A percentile compares a stretch with the other conserved stretches of the same genome.
These are phyloP conservation scores for Macrolepiota albuminosa DNA, from an alignment of 768 basidiomycete genomes.

Conservation along the genomic window DNA sequence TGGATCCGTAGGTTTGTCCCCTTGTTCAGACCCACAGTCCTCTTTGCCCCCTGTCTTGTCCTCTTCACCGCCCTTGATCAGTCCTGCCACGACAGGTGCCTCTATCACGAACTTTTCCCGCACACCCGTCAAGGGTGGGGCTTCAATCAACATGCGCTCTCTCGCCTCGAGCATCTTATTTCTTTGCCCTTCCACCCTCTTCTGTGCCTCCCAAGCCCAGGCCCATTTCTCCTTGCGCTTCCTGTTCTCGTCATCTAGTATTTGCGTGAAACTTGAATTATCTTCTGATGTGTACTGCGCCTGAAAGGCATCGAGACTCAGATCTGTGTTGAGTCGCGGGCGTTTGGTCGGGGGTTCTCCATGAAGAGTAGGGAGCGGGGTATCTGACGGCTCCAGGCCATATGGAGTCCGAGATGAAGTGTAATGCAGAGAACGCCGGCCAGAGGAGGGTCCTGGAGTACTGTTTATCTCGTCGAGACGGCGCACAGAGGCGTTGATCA, in stretches of 20 bases:
- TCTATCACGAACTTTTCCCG: conserved; percentile 65
- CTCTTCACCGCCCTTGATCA: conserved; percentile 39
- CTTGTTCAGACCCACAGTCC: conserved; percentile 10
- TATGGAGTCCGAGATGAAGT: conserved; percentile 68
- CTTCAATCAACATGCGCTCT: conserved; percentile 71
- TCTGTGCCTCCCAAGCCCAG: conserved; percentile 96
- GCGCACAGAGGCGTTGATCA: conserved; percentile 74
- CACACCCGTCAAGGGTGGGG: conserved; percentile 56
- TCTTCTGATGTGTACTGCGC: conserved; percentile 93
- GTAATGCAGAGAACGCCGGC: conserved; percentile 26
- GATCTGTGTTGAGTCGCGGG: conserved; percentile 49
- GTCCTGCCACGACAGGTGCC: conserved; percentile 47
- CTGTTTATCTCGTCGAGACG: conserved; percentile 57
- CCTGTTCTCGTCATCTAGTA: conserved; percentile 86
- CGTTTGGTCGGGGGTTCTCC: conserved; percentile 50
- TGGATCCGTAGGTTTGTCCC: conserved; percentile 19
- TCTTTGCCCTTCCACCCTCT: conserved; percentile 64
- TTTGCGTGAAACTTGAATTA: conserved; percentile 93
- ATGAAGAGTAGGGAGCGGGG: conserved; percentile 49
- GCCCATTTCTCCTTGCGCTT: conserved; percentile 73
- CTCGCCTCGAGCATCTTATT: conserved; percentile 61
- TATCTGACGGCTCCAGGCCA: conserved; percentile 54
- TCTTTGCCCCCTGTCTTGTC: conserved; percentile 15
- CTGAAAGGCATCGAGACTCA: conserved; percentile 86
- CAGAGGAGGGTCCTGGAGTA: conserved; percentile 40